Percentiles rank a stretch among this genome's conserved stretches.
phyloP scores from a whole-genome alignment of 2,329 filamentous ascomycete species.

The Nemania diffusa region DNA sequence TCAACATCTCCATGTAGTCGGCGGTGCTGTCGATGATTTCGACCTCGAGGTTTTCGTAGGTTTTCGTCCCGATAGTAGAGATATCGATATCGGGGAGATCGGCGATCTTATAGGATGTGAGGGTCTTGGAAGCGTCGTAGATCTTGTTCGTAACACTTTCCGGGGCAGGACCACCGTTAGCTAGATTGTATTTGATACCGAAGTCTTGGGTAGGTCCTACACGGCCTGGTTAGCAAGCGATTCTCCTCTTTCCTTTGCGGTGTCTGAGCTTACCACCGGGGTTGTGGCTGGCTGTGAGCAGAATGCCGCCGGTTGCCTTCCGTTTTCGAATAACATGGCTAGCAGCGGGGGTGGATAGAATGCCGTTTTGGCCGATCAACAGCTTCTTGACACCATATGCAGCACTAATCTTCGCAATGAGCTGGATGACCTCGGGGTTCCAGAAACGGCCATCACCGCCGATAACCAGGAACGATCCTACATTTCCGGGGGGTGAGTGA shows the following conservation, averaged over 20 bases:
- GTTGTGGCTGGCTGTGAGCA: constrained; percentile 98
- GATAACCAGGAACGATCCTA: constrained; percentile 87
- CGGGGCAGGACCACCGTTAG: constrained; percentile 94
- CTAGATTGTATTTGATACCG: constrained; percentile 99
- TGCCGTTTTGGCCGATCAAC: constrained; percentile 93
- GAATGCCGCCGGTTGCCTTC: constrained; percentile 94
- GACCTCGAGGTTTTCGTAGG: constrained; percentile 87
- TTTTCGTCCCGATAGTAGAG: constrained; percentile 81
- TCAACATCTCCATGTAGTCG: constrained; percentile 95
- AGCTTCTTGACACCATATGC: constrained; percentile 99
- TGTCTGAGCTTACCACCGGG: constrained; percentile 77
- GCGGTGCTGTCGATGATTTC: constrained; percentile 93
- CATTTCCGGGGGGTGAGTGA: constrained; percentile 22
- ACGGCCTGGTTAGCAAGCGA: constrained; percentile 24
- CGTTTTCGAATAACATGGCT: constrained; percentile 95
- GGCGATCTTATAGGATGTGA: constrained; percentile 92
- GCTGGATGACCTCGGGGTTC: constrained; percentile 95
- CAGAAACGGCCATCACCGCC: constrained; percentile 97
- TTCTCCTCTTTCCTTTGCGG: not conserved
- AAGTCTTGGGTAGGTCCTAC: constrained; percentile 93
- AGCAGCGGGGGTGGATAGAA: constrained; percentile 94
- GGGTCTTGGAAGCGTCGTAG: constrained; percentile 87
- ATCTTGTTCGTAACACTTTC: constrained; percentile 99
- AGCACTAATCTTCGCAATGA: constrained; percentile 96
- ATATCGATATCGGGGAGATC: constrained; percentile 90